Evolutionary conservation across 495 filamentous ascomycete genomes (phyloP).

Genomic region (Aspergillus homomorphus): DNA sequence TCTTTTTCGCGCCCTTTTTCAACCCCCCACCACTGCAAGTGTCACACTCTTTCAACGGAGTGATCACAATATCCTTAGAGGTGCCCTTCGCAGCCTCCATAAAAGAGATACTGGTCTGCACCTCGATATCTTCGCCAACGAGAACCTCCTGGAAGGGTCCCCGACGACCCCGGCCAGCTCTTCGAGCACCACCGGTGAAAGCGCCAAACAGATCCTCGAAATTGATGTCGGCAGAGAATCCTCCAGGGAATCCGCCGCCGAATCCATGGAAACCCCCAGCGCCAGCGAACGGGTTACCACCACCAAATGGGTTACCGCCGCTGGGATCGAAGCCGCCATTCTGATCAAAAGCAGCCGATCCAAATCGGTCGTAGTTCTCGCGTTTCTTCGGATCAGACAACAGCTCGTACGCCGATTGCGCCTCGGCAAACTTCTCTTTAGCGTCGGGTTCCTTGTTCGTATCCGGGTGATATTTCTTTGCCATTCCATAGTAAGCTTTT

Average conservation of each 20-base stretch:
- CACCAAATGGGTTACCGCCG: conserved; percentile 40
- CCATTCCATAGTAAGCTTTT: conserved; percentile 95
- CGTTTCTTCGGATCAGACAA: conserved; percentile 89
- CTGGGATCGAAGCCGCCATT: conserved; percentile 67
- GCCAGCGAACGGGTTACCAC: conserved; percentile 61
- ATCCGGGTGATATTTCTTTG: conserved; percentile 98
- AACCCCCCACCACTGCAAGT: conserved; percentile 81
- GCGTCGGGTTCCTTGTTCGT: conserved; percentile 91
- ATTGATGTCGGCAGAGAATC: conserved; percentile 71
- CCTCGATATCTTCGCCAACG: conserved; percentile 90
- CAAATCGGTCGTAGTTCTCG: conserved; percentile 85
- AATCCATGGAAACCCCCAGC: conserved; percentile 51
- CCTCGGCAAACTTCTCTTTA: conserved; percentile 90
- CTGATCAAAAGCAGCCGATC: conserved; percentile 83
- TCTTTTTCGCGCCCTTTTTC: conserved; percentile 71
- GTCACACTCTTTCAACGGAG: conserved; percentile 71
- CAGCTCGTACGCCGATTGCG: conserved; percentile 88
- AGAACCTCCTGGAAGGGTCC: conserved; percentile 71
- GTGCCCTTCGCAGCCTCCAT: conserved; percentile 94
- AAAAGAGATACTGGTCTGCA: conserved; percentile 87
- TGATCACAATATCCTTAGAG: conserved; percentile 71
- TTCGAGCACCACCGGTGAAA: conserved; percentile 66
- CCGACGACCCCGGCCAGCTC: conserved; percentile 51
- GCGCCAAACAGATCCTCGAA: conserved; percentile 94
- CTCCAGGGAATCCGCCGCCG: conserved; percentile 50